These are phyloP conservation scores for Colletotrichum musae DNA, from an alignment of 2,329 filamentous ascomycete species.

Conservation along the genomic window DNA sequence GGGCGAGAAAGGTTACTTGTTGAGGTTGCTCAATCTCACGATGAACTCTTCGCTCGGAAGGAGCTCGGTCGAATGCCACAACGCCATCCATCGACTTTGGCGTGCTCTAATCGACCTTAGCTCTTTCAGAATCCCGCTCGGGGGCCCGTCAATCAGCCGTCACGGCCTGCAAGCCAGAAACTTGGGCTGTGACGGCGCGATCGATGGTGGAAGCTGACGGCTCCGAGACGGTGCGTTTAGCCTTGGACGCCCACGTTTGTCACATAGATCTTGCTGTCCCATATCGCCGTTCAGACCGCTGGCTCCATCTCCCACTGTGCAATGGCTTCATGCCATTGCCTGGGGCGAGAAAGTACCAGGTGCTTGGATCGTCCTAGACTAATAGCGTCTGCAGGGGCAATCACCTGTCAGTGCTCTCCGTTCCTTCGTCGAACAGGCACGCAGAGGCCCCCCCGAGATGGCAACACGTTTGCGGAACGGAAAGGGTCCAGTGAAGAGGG, in stretches of 20 bases:
- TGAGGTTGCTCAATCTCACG: slow-evolving; percentile 25
- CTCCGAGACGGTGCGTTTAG: background rate
- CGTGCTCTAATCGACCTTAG: slow-evolving; percentile 19
- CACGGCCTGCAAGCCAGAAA: slow-evolving; percentile 9
- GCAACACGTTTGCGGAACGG: slow-evolving; percentile 17
- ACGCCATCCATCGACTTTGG: slow-evolving; percentile 22
- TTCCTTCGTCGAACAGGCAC: slow-evolving; percentile 11
- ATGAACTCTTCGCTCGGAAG: slow-evolving; percentile 23
- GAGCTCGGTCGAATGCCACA: slow-evolving; percentile 30
- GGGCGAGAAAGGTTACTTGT: slow-evolving; percentile 14
- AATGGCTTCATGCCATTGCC: slow-evolving; percentile 25
- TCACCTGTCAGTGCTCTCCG: slow-evolving; percentile 23
- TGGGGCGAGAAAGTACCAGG: slow-evolving; percentile 24
- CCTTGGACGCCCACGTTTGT: background rate
- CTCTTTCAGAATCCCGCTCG: background rate
- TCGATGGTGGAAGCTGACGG: slow-evolving; percentile 19
- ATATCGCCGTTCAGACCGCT: slow-evolving; percentile 6
- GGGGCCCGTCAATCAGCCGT: slow-evolving; percentile 20
- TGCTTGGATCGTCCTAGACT: slow-evolving; percentile 23
- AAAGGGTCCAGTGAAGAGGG: slow-evolving; percentile 30
- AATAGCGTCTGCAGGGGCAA: slow-evolving; percentile 12
- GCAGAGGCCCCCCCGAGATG: slow-evolving; percentile 21
- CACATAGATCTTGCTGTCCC: background rate
- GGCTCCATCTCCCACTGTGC: background rate
- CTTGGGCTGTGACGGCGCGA: slow-evolving; percentile 18